A percentile compares a stretch with the other conserved stretches of the same genome.
Evolutionary conservation across 2,329 filamentous ascomycete species (phyloP).

Genomic region (Penicillium janthinellum): DNA sequence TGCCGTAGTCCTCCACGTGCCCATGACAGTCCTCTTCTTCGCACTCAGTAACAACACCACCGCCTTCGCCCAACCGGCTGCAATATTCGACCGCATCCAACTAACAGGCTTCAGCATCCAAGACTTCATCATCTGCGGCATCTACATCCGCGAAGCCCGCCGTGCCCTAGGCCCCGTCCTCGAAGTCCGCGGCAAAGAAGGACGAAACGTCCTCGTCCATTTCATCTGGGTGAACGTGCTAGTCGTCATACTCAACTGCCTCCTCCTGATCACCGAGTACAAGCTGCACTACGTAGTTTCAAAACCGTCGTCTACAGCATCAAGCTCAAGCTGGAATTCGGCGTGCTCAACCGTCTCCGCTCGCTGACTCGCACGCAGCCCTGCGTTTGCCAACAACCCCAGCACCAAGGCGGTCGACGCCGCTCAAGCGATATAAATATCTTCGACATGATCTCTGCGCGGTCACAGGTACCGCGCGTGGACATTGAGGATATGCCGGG

Average conservation of each 20-base stretch:
- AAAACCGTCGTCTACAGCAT: conserved; percentile 46
- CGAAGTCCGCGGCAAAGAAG: conserved; percentile 39
- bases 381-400: conserved; percentile 15
- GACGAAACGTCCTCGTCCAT: conserved; percentile 44
- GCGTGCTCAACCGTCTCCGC: conserved; percentile 43
- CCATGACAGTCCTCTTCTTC: conserved; percentile 42
- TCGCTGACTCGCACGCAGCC: conserved; percentile 26
- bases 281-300: conserved; percentile 39
- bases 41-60: conserved; percentile 25
- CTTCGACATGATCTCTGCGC: conserved; percentile 12
- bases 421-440: conserved; percentile 18
- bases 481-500: conserved; percentile 6
- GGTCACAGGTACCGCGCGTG: neutral
- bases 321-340: conserved; percentile 50
- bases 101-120: conserved; percentile 54
- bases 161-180: conserved; percentile 43
- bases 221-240: conserved; percentile 48
- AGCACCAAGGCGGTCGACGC: neutral
- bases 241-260: conserved; percentile 43
- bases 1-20: conserved; percentile 42
- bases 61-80: neutral
- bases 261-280: conserved; percentile 38
- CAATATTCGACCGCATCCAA: conserved; percentile 52
- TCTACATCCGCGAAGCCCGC: conserved; percentile 55
- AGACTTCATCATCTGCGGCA: conserved; percentile 52